A percentile compares a stretch with the other conserved stretches of the same genome.
phyloP scores from a whole-genome alignment of 2,329 filamentous ascomycete genomes.

The Proliferodiscus dingleyae region DNA sequence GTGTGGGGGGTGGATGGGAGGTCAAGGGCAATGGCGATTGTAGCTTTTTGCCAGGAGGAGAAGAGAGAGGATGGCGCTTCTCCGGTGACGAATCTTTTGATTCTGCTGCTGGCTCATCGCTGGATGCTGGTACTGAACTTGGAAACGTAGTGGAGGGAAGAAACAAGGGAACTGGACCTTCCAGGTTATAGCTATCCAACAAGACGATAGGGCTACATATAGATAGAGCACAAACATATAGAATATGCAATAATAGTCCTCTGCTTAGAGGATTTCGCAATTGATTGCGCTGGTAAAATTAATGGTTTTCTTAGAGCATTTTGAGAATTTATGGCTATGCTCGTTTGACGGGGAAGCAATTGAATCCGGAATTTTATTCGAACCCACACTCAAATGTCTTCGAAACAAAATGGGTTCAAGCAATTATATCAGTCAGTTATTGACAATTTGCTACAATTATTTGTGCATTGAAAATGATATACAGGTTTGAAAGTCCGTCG shows the following conservation, averaged over 20 bases:
- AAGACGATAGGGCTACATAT: neutral
- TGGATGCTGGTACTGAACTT: slow-evolving; percentile 32
- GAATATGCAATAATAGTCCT: neutral
- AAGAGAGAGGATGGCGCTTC: slow-evolving; percentile 76
- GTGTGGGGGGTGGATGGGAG: slow-evolving; percentile 73
- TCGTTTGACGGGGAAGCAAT: too few relatives aligned
- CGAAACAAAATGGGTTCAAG: too few relatives aligned
- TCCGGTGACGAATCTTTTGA: slow-evolving; percentile 54
- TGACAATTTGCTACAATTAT: too few relatives aligned
- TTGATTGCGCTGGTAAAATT: too few relatives aligned
- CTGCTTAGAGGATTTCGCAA: too few relatives aligned
- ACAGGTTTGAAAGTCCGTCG: too few relatives aligned
- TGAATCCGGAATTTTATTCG: too few relatives aligned
- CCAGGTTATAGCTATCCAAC: slow-evolving; percentile 10
- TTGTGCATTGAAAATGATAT: too few relatives aligned
- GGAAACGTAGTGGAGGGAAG: slow-evolving; percentile 33
- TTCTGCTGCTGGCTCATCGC: slow-evolving; percentile 20
- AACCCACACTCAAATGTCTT: too few relatives aligned
- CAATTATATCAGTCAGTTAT: too few relatives aligned
- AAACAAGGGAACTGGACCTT: slow-evolving; percentile 11
- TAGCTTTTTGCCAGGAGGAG: slow-evolving; percentile 70
- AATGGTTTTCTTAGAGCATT: too few relatives aligned
- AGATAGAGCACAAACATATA: neutral
- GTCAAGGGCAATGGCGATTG: slow-evolving; percentile 81
- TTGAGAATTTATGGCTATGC: too few relatives aligned